A percentile compares a stretch with the other conserved stretches of the same genome.
Conservation (phyloP, 2,329 filamentous ascomycete species). For the Fusarium lyarnte region DNA sequence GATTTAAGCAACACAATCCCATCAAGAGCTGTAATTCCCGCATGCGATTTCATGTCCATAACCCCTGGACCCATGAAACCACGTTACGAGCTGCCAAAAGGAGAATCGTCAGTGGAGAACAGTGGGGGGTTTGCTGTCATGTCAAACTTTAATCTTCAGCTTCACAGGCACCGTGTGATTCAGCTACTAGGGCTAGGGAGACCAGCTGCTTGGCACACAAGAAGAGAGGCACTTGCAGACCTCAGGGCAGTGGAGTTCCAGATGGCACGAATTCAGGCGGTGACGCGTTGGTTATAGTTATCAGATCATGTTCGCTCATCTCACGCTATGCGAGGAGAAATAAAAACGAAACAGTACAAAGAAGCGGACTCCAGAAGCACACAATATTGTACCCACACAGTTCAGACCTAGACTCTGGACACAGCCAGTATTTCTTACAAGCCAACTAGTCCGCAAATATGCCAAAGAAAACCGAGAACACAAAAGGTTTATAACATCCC, state of each 20-base stretch:
- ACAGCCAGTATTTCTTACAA: rapidly evolving
- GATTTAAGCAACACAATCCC: not conserved
- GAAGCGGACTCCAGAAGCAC: rapidly evolving
- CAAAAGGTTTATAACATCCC: not conserved
- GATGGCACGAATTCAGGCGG: not conserved
- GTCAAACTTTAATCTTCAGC: too few species aligned
- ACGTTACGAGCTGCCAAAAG: rapidly evolving
- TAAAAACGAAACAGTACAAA: rapidly evolving
- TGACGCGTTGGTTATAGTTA: rapidly evolving
- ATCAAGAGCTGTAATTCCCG: rapidly evolving
- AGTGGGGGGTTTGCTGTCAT: not conserved
- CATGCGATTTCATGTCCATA: not conserved
- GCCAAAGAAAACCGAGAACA: too few species aligned
- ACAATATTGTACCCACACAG: rapidly evolving
- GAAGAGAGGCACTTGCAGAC: not conserved
- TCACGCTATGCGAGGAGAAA: not conserved
- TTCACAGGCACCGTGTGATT: not conserved
- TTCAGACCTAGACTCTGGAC: rapidly evolving
- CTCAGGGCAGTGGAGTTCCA: not conserved
- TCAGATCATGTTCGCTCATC: not conserved
- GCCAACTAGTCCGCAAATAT: rapidly evolving
- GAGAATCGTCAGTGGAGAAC: not conserved
- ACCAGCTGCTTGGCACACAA: not conserved
- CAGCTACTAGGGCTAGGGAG: not conserved
- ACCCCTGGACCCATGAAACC: rapidly evolving